Conservation (phyloP, 73 alveolate genomes). For the Breviolum minutum region DNA sequence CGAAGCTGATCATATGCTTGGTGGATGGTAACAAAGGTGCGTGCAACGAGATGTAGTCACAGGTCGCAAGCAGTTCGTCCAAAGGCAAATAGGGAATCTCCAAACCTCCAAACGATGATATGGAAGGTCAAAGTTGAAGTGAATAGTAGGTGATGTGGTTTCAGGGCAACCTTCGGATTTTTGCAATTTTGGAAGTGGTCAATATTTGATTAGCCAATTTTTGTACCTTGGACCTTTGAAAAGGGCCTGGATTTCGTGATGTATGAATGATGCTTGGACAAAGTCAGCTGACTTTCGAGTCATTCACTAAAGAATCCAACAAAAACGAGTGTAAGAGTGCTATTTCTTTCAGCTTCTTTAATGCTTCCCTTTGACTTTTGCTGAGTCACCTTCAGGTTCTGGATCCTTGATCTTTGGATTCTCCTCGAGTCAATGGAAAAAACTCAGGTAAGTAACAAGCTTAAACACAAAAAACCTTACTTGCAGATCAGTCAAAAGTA, state of each 20-base stretch:
- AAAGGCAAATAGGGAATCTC: constrained; percentile 79
- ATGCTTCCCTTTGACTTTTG: background rate
- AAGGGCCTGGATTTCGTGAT: no score
- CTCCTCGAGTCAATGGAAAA: background rate
- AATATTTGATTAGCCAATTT: no score
- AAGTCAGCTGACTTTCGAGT: no score
- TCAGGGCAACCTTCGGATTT: background rate
- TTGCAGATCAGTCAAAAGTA: background rate
- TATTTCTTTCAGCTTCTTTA: no score
- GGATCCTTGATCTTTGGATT: constrained; percentile 90
- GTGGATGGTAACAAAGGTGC: constrained; percentile 90
- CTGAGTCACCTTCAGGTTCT: constrained; percentile 37
- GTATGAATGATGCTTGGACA: no score
- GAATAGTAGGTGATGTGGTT: background rate
- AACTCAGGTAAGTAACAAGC: background rate
- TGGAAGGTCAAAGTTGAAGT: no score
- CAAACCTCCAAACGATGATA: background rate
- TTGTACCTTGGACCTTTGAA: no score
- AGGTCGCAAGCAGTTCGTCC: constrained; percentile 67
- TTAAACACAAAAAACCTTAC: no score
- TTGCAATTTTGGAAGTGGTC: no score
- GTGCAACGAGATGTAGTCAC: constrained; percentile 89
- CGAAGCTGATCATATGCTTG: constrained; percentile 90
- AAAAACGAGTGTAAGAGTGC: no score
- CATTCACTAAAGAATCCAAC: no score